A percentile compares a stretch with the other conserved stretches of the same genome.
Conservation (phyloP, 2,329 filamentous ascomycete genomes). For the Claviceps africana region DNA sequence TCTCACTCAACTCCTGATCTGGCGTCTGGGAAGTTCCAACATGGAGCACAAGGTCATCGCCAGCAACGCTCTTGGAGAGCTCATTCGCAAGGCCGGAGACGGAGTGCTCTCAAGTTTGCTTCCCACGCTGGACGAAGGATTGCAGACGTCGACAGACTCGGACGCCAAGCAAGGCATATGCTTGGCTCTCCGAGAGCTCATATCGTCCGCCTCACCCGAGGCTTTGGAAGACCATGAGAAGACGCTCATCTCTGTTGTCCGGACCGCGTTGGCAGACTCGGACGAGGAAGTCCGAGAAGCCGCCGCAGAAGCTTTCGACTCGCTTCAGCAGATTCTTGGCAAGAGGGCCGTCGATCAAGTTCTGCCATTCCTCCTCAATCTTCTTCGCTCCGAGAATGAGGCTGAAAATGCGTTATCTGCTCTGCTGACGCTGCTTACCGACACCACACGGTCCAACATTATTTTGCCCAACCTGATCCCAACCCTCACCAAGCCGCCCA, state of each 20-base stretch:
- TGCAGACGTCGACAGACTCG: slow-evolving; percentile 76
- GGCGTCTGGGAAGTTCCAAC: slow-evolving; percentile 83
- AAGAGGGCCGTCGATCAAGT: slow-evolving; percentile 94
- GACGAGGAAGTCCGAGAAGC: slow-evolving; percentile 86
- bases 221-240: slow-evolving; percentile 89
- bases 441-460: slow-evolving; percentile 85
- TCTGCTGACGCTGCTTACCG: slow-evolving; percentile 83
- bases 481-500: slow-evolving; percentile 77
- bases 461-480: slow-evolving; percentile 94
- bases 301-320: slow-evolving; percentile 93
- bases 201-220: slow-evolving; percentile 75
- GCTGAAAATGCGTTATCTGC: slow-evolving; percentile 88
- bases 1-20: slow-evolving; percentile 86
- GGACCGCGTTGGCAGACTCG: slow-evolving; percentile 79
- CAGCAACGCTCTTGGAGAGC: slow-evolving; percentile 87
- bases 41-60: slow-evolving; percentile 99
- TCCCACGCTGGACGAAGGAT: slow-evolving; percentile 81
- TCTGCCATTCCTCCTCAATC: slow-evolving; percentile 75
- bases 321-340: slow-evolving; percentile 81
- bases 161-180: slow-evolving; percentile 96
- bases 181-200: slow-evolving; percentile 86
- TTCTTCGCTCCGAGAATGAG: slow-evolving; percentile 73
- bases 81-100: slow-evolving; percentile 94
- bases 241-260: slow-evolving; percentile 84
- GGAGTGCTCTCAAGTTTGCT: slow-evolving; percentile 76